A percentile compares a stretch with the other conserved stretches of the same genome.
Conservation (phyloP, 129 eudicot genomes). For the Pulicaria dysenterica region DNA sequence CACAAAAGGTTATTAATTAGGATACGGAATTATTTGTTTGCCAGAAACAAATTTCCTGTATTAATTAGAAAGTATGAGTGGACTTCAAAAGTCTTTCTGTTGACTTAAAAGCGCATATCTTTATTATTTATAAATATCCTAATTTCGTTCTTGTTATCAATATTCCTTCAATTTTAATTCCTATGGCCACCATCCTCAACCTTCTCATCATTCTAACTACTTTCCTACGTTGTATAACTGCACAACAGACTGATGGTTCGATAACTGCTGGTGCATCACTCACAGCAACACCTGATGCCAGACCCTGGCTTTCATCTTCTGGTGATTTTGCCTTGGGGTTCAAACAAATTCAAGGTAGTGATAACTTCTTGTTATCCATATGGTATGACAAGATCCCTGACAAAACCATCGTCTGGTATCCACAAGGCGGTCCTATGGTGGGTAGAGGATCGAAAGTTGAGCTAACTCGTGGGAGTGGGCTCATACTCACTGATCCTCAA, state of each 20-base stretch:
- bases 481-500: slow-evolving; percentile 31
- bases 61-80: neutral
- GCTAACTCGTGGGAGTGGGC: slow-evolving; percentile 10
- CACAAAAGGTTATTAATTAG: neutral
- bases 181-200: slow-evolving; percentile 16
- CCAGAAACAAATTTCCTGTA: neutral
- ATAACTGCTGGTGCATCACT: slow-evolving; percentile 34
- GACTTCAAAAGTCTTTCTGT: slow-evolving; percentile 13
- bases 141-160: neutral
- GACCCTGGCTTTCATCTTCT: slow-evolving; percentile 52
- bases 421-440: slow-evolving; percentile 1
- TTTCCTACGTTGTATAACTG: neutral
- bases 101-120: neutral
- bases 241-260: slow-evolving; percentile 34
- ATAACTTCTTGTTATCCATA: slow-evolving; percentile 37
- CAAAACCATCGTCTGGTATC: slow-evolving; percentile 38
- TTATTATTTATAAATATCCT: neutral
- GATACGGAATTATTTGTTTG: neutral
- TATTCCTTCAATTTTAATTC: neutral
- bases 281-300: slow-evolving; percentile 23
- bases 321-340: slow-evolving; percentile 67
- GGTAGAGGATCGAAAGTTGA: slow-evolving; percentile 31
- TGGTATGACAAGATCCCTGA: slow-evolving; percentile 42
- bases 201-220: neutral
- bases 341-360: slow-evolving; percentile 18